These are phyloP conservation scores for Boletus fagicola DNA, from an alignment of 768 basidiomycete genomes.

Conservation along the genomic window DNA sequence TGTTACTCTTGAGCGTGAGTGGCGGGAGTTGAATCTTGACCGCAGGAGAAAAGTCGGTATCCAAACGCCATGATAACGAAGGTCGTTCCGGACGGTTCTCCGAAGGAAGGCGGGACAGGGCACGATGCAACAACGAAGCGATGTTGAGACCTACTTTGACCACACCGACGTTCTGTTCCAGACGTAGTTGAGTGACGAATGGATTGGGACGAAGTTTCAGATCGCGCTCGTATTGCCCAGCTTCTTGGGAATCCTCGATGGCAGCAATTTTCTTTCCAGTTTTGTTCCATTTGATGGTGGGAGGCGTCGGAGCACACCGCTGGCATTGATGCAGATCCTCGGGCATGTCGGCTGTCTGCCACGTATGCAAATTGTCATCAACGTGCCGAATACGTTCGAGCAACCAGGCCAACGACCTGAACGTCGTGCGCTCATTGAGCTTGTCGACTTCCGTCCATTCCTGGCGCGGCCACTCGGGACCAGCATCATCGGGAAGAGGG, in stretches of 20 bases:
- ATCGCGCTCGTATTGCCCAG: conserved; percentile 84
- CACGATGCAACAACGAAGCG: conserved; percentile 83
- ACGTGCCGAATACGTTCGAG: conserved; percentile 79
- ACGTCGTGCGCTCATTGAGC: conserved; percentile 78
- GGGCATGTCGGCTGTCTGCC: conserved; percentile 57
- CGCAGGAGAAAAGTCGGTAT: conserved; percentile 71
- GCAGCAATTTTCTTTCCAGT: conserved; percentile 58
- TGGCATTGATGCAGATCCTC: conserved; percentile 58
- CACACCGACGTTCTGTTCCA: conserved; percentile 60
- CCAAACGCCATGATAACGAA: conserved; percentile 73
- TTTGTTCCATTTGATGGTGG: conserved; percentile 72
- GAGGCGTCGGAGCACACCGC: conserved; percentile 78
- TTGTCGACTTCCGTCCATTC: conserved; percentile 82
- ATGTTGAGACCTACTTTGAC: conserved; percentile 88
- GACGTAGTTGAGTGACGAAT: conserved; percentile 80
- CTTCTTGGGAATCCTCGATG: conserved; percentile 81
- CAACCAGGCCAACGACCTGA: conserved; percentile 83
- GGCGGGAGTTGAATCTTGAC: conserved; percentile 58
- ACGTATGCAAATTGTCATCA: conserved; percentile 59
- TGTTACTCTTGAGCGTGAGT: conserved; percentile 77
- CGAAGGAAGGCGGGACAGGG: conserved; percentile 72
- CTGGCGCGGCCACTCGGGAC: conserved; percentile 74
- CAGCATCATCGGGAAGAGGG: conserved; percentile 66
- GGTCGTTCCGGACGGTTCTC: conserved; percentile 44
- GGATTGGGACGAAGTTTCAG: conserved; percentile 84